Evolutionary conservation across 108 stramenopile genomes (phyloP).

Genomic region (Pseudonitzschia delicatissima): DNA sequence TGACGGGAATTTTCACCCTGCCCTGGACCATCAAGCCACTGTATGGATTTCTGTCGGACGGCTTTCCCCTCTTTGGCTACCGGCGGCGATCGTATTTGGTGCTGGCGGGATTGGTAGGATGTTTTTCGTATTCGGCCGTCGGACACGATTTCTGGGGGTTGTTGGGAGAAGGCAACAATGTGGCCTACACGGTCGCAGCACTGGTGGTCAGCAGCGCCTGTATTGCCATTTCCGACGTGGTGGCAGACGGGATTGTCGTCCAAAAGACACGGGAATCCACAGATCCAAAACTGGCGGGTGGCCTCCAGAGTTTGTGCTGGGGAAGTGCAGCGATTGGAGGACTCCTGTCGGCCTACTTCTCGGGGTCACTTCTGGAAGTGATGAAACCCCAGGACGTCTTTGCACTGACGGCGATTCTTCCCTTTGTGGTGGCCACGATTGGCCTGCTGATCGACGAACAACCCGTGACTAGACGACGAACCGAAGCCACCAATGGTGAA

Average conservation of each 20-base stretch:
- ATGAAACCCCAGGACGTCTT: constrained; percentile 88
- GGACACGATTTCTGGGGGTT: constrained; percentile 49
- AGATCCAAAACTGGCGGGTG: constrained; percentile 67
- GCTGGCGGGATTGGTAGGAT: constrained; percentile 64
- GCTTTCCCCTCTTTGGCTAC: constrained; percentile 85
- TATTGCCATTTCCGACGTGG: constrained; percentile 92
- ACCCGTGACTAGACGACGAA: constrained; percentile 23
- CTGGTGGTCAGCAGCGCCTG: constrained; percentile 69
- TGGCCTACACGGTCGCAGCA: constrained; percentile 45
- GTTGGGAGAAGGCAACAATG: constrained; percentile 10
- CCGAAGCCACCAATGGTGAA: not conserved
- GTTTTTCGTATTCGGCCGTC: constrained; percentile 54
- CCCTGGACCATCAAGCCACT: constrained; percentile 95
- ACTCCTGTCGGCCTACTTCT: constrained; percentile 86
- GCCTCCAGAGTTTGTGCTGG: constrained; percentile 93
- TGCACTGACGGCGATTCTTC: constrained; percentile 80
- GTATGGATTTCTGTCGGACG: constrained; percentile 91
- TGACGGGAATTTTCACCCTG: constrained; percentile 80
- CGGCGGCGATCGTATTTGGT: constrained; percentile 82
- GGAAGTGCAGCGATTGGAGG: constrained; percentile 86
- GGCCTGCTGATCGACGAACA: constrained; percentile 76
- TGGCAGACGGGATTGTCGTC: constrained; percentile 95
- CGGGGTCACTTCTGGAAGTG: constrained; percentile 78
- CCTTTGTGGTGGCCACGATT: constrained; percentile 79
- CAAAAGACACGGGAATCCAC: constrained; percentile 77